phyloP scores from a whole-genome alignment of 2,329 filamentous ascomycete species.

The Amauroascus verrucosus region DNA sequence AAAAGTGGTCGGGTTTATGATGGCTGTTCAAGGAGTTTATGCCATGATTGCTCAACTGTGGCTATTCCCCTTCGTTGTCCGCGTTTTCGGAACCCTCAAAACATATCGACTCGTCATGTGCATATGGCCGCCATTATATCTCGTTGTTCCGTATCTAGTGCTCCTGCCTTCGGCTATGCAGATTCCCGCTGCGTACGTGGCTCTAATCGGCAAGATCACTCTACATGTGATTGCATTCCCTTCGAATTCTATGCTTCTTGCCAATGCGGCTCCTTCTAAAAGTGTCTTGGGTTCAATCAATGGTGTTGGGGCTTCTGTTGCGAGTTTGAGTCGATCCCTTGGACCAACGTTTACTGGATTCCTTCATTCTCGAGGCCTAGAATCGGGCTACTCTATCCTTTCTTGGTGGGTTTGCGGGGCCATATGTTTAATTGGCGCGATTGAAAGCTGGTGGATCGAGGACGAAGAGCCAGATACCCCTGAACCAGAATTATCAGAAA shows the following conservation, averaged over 20 bases:
- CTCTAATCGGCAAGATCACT: conserved; percentile 86
- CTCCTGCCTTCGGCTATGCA: conserved; percentile 63
- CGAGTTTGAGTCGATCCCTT: conserved; percentile 77
- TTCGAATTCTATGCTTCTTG: conserved; percentile 75
- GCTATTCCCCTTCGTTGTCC: conserved; percentile 68
- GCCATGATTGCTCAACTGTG: conserved; percentile 79
- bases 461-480: conserved; percentile 40
- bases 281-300: conserved; percentile 85
- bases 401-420: conserved; percentile 86
- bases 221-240: conserved; percentile 87
- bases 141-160: conserved; percentile 79
- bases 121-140: conserved; percentile 77
- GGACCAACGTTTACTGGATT: conserved; percentile 81
- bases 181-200: conserved; percentile 62
- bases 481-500: conserved; percentile 2
- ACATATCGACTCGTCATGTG: conserved; percentile 74
- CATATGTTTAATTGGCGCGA: conserved; percentile 63
- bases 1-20: conserved; percentile 74
- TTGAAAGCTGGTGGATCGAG: conserved; percentile 65
- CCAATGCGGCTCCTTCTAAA: conserved; percentile 75
- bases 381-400: conserved; percentile 71
- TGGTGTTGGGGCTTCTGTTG: conserved; percentile 80
- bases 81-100: conserved; percentile 63
- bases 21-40: conserved; percentile 80
- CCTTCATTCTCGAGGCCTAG: conserved; percentile 69